A percentile compares a stretch with the other conserved stretches of the same genome.
Evolutionary conservation across 1,139 yeast genomes (phyloP).

Genomic region (Pichia sp.): DNA sequence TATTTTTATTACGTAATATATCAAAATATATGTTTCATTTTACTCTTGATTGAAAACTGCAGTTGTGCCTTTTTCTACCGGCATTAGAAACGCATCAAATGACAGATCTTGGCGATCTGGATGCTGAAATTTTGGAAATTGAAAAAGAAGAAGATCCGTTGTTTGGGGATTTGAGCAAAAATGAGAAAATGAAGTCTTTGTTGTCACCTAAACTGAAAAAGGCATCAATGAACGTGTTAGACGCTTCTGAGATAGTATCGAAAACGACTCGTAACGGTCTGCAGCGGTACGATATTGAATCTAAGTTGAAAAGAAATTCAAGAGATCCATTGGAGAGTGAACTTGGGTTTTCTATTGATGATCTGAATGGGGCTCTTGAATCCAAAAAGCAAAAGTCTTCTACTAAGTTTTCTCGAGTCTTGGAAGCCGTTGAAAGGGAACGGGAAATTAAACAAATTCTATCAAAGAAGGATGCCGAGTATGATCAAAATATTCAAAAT

Average conservation of each 20-base stretch:
- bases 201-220: slow-evolving; percentile 4
- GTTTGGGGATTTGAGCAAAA: slow-evolving; percentile 7
- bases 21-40: too few relatives aligned
- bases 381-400: not conserved
- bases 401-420: not conserved
- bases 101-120: too few relatives aligned
- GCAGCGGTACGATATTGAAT: slow-evolving; percentile 2
- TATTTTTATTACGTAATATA: too few relatives aligned
- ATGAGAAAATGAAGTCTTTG: not conserved
- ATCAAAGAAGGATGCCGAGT: not conserved
- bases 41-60: too few relatives aligned
- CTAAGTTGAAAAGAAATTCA: slow-evolving; percentile 4
- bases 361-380: too few relatives aligned
- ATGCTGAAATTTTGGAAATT: too few relatives aligned
- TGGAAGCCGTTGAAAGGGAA: not conserved
- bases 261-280: too few relatives aligned
- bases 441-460: not conserved
- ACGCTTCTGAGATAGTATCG: too few relatives aligned
- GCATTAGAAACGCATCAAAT: too few relatives aligned
- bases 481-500: not conserved
- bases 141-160: slow-evolving; percentile 9
- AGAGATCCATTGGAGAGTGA: slow-evolving; percentile 8
- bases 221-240: not conserved
- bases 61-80: too few relatives aligned
- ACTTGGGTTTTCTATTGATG: slow-evolving; percentile 9